phyloP scores from a whole-genome alignment of 306 rosid genomes.

The Fragaria ananassa region DNA sequence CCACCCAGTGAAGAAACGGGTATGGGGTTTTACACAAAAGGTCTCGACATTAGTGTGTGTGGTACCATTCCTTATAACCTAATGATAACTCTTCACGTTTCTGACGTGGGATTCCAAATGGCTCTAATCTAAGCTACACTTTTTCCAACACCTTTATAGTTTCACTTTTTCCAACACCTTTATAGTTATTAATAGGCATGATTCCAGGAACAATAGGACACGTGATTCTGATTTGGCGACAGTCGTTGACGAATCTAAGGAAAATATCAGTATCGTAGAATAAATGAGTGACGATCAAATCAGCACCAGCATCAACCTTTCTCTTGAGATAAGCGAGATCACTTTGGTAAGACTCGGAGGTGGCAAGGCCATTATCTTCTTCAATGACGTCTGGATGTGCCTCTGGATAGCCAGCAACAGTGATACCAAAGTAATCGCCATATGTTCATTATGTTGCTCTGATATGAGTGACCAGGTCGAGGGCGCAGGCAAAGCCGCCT shows the following conservation, averaged over 20 bases:
- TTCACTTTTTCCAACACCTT: too few species aligned
- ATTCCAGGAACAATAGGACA: conserved; percentile 98
- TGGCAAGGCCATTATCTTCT: conserved; percentile 56
- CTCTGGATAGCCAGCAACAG: conserved; percentile 99
- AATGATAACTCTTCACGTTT: too few species aligned
- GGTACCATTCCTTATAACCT: too few species aligned
- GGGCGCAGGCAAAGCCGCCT: conserved; percentile 95
- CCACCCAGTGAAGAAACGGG: too few species aligned
- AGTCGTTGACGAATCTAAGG: conserved; percentile 89
- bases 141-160: too few species aligned
- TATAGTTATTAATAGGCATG: conserved; percentile 95
- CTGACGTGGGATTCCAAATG: too few species aligned
- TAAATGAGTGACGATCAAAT: conserved; percentile 82
- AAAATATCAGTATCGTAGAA: conserved; percentile 83
- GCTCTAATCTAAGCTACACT: too few species aligned
- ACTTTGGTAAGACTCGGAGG: conserved; percentile 62
- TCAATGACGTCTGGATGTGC: conserved; percentile 87
- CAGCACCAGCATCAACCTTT: conserved; percentile 98
- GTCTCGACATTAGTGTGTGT: too few species aligned
- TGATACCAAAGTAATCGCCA: conserved; percentile 92
- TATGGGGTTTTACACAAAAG: too few species aligned
- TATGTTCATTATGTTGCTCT: conserved; percentile 56
- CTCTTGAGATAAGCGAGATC: conserved; percentile 84
- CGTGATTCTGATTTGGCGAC: conserved; percentile 92
- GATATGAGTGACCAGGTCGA: conserved; percentile 82